phyloP scores from a whole-genome alignment of 305 asterid species.

The Fraxinus velutina region DNA sequence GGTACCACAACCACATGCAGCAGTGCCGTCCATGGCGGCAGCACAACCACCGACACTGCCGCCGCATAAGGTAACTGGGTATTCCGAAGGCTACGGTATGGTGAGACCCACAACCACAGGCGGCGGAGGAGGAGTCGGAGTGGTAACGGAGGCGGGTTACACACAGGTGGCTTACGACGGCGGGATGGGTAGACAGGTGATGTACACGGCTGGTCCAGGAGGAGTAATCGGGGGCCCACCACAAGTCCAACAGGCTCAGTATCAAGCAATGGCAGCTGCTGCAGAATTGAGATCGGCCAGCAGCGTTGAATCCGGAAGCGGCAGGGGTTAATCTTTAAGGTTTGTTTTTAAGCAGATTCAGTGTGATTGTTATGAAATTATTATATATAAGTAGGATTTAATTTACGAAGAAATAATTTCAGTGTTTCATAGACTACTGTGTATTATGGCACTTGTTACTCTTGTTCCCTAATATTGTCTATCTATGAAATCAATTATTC shows the following conservation, averaged over 20 bases:
- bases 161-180: constrained; percentile 66
- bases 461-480: not conserved
- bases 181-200: constrained; percentile 65
- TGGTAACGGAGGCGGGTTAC: constrained; percentile 47
- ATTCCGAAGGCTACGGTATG: constrained; percentile 61
- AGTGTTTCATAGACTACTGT: not conserved
- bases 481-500: not conserved
- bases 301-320: constrained; percentile 40
- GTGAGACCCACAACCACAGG: constrained; percentile 33
- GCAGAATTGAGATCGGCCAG: constrained; percentile 37
- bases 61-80: constrained; percentile 47
- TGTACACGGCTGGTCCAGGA: constrained; percentile 36
- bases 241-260: constrained; percentile 35
- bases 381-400: constrained; percentile 1
- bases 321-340: constrained; percentile 40
- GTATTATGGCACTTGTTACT: not conserved
- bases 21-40: constrained; percentile 37
- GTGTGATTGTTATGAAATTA: constrained; percentile 34
- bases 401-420: constrained; percentile 23
- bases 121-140: not conserved
- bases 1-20: constrained; percentile 30
- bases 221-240: constrained; percentile 21
- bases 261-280: constrained; percentile 33
- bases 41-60: constrained; percentile 35
- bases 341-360: constrained; percentile 38